Percentiles rank a stretch among this genome's conserved stretches.
phyloP scores from a whole-genome alignment of 257 asterid species.

The Forsythia suspensa region DNA sequence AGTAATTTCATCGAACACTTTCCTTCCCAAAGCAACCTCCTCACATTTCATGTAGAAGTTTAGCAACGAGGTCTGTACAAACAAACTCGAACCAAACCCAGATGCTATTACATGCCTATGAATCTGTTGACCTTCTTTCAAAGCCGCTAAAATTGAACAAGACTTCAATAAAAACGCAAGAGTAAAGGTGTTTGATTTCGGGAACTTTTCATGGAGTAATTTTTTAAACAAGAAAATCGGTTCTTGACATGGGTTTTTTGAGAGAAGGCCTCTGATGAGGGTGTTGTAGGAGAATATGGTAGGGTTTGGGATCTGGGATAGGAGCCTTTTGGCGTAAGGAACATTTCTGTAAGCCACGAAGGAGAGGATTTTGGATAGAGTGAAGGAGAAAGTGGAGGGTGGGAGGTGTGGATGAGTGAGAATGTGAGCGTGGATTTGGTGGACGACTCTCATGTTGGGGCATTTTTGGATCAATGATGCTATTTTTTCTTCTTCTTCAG shows the following conservation, averaged over 20 bases:
- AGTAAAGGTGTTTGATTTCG: slow-evolving; percentile 56
- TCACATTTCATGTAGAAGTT: slow-evolving; percentile 61
- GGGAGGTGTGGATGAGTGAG: slow-evolving; percentile 45
- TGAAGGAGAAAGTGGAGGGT: slow-evolving; percentile 33
- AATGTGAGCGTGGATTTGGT: slow-evolving; percentile 62
- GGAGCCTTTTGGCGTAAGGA: slow-evolving; percentile 47
- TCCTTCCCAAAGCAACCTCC: slow-evolving; percentile 46
- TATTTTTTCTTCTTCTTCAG: slow-evolving; percentile 43
- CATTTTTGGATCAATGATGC: slow-evolving; percentile 50
- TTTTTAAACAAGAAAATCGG: slow-evolving; percentile 29
- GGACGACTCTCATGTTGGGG: slow-evolving; percentile 52
- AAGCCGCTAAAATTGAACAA: slow-evolving; percentile 47
- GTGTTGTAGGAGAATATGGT: slow-evolving; percentile 54
- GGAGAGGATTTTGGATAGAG: slow-evolving; percentile 57
- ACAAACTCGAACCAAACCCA: slow-evolving; percentile 42
- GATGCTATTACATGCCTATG: slow-evolving; percentile 57
- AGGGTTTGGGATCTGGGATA: slow-evolving; percentile 48
- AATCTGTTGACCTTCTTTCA: slow-evolving; percentile 30
- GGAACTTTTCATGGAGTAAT: slow-evolving; percentile 38
- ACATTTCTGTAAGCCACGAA: slow-evolving; percentile 62
- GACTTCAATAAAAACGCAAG: slow-evolving; percentile 61
- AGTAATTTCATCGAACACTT: slow-evolving; percentile 74
- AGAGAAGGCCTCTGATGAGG: slow-evolving; percentile 51
- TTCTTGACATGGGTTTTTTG: slow-evolving; percentile 21
- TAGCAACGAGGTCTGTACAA: slow-evolving; percentile 62